Evolutionary conservation across 768 basidiomycete species (phyloP), one percentile per base, ranked within the genome.

Genomic region (Clitopilus hobsonii): DNA sequence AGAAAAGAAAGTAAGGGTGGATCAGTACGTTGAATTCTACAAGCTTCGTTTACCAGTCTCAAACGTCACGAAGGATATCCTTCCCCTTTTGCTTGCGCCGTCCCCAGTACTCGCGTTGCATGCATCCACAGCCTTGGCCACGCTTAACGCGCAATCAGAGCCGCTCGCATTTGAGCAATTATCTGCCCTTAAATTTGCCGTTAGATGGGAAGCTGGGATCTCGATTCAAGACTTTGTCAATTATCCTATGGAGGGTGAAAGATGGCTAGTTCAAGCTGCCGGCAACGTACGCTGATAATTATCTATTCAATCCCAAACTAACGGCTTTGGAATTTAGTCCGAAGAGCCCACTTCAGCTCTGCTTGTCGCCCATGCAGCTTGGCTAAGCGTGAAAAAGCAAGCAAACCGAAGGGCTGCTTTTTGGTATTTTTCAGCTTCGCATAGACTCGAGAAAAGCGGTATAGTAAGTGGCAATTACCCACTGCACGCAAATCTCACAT

Each of bases 1-100:
- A 77, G 91, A 49, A 94, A 94, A 66, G 95, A 98, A 56, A 82
- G 82, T 38, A 94, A 91, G 65, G 86, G 87, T 29, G 95, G 95
- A 38, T 89, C 88, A 25, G 93, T 95, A 69, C 59, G 85, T 75
- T 25, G 51, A 38, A 36, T 26, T 32, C 18, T 49, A 27, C 8
- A 27, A 38, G 25, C 56, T 20, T 25, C 25, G 30, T 28, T 24
- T 50, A 49, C 32, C 48, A 45, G 45, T 53, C 22, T 58, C 51
- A 10, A 52, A 49, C 23, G 10, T 13, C 38, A 20, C 56, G 20
- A 61, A 94, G 92, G 94, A 98, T 60, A 86, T 97, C 45, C 74
- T 94, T 23, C 89, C 91, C 0, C 60, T 94, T 2, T 66, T 94
- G 6, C 71, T 88, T 13, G 69, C 89, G 2, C 84, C 91, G 1